A percentile compares a stretch with the other conserved stretches of the same genome.
These are phyloP conservation scores for Arthrobotrys entomopaga DNA, from an alignment of 2,329 filamentous ascomycete genomes.

Conservation along the genomic window DNA sequence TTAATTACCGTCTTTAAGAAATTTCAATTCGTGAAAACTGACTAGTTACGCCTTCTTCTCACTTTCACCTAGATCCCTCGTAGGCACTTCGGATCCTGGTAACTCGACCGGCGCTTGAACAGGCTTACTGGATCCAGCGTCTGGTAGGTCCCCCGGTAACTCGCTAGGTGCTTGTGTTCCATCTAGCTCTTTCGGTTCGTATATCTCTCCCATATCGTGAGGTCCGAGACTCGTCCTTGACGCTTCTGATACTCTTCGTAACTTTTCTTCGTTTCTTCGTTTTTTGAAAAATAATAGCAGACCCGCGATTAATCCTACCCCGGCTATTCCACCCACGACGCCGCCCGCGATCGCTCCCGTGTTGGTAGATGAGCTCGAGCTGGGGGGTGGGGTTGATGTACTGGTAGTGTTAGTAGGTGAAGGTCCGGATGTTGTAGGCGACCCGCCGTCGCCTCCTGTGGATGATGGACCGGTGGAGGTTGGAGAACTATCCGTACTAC, in stretches of 20 bases:
- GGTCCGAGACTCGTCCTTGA: slow-evolving; percentile 34
- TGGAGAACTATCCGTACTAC: slow-evolving; percentile 4
- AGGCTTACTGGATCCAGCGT: slow-evolving; percentile 33
- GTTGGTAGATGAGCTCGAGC: slow-evolving; percentile 55
- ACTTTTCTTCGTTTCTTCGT: slow-evolving; percentile 54
- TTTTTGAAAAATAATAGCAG: slow-evolving; percentile 63
- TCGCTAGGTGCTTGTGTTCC: slow-evolving; percentile 44
- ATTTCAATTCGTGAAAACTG: not conserved
- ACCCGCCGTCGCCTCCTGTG: slow-evolving; percentile 4
- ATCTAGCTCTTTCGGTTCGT: slow-evolving; percentile 50
- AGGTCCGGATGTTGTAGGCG: slow-evolving; percentile 13
- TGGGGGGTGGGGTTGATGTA: slow-evolving; percentile 13
- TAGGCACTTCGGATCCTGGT: slow-evolving; percentile 35
- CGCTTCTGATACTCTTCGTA: slow-evolving; percentile 19
- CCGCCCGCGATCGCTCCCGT: slow-evolving; percentile 65
- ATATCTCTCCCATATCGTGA: slow-evolving; percentile 49
- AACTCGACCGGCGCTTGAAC: slow-evolving; percentile 34
- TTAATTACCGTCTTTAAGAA: not conserved
- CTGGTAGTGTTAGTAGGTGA: slow-evolving; percentile 3
- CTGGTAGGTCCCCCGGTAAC: slow-evolving; percentile 36
- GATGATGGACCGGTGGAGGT: not conserved
- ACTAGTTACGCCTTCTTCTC: slow-evolving; percentile 28
- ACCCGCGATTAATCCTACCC: slow-evolving; percentile 63
- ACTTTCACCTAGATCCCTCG: not conserved
- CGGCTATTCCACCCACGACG: slow-evolving; percentile 64